Evolutionary conservation across 768 basidiomycete genomes (phyloP).

Genomic region (Pisolithus albus): DNA sequence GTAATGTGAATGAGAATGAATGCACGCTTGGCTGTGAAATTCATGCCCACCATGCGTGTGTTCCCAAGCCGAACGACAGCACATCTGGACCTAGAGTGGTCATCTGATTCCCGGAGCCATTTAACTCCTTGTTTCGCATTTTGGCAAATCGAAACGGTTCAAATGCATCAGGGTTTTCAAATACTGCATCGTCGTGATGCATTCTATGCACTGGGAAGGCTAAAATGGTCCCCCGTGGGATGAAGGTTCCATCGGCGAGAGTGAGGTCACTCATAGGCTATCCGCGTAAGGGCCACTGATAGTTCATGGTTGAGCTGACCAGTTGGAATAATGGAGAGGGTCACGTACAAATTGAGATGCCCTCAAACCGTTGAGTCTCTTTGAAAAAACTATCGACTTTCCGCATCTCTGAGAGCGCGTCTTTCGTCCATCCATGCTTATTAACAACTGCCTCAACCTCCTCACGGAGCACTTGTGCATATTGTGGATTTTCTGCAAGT

Average conservation of each 20-base stretch:
- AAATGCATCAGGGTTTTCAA: conserved; percentile 30
- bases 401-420: conserved; percentile 18
- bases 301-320: too few species aligned
- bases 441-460: conserved; percentile 27
- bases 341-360: conserved; percentile 13
- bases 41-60: conserved; percentile 8
- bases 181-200: conserved; percentile 8
- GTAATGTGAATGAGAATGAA: not conserved
- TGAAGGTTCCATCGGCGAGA: conserved; percentile 30
- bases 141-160: conserved; percentile 41
- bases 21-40: too few species aligned
- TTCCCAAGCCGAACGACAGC: conserved; percentile 29
- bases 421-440: conserved; percentile 19
- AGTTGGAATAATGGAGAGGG: not conserved
- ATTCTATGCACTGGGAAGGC: conserved; percentile 10
- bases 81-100: conserved; percentile 26
- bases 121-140: not conserved
- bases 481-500: not conserved
- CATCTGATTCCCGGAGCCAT: conserved; percentile 12
- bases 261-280: conserved; percentile 23
- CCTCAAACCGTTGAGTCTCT: conserved; percentile 26
- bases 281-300: conserved; percentile 25
- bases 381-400: conserved; percentile 35
- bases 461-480: conserved; percentile 23
- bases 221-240: conserved; percentile 25